Evolutionary conservation across 768 basidiomycete species (phyloP), one percentile per base, ranked within the genome.

Genomic region (Clavaria fumosa): DNA sequence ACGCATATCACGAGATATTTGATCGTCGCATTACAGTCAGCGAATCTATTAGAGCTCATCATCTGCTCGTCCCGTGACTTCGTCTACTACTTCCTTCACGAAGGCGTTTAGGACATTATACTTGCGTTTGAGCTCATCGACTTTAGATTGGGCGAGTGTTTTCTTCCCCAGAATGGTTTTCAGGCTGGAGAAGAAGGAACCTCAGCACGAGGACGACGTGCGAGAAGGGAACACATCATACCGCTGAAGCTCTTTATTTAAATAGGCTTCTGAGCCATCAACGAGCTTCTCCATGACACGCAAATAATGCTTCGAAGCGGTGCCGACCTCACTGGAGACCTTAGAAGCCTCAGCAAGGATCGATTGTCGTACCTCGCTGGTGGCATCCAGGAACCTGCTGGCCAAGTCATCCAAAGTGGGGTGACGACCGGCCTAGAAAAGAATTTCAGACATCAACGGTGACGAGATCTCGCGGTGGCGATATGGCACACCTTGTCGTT

Each of bases 101-200:
- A 88, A 86, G 0, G 80, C 71, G 11, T 59, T 54, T 34, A 89
- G 69, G 48, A 97, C 72, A 62, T 97, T 97, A 38, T 73, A 68
- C 63, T 93, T 96, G 54, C 83, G 70, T 59, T 85, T 82, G 52
- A 96, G 77, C 61, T 96, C 89, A 53, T 99, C 95, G 30, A 90
- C 59, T 61, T 97, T 96, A 28, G 66, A 58, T 0, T 70, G 66
- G 5, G 80, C 66, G 30, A 96, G 62, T n/a, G 64, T 75, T 34
- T 78, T 76, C 57, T 90, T 93, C 49, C 62, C 58, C 41, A 91
- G 66, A 49, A 93, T 82, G 43, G 71, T 70, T 41, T 64, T 65
- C 44, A 89, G 62, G n/a, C 86, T 88, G 41, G 38, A 40, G 19
- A 36, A 34, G 15, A 41, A 7, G 15, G 17, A 19, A 36, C 12